Conservation (phyloP, 1,139 yeast species). For the Blastobotrys proliferans region DNA sequence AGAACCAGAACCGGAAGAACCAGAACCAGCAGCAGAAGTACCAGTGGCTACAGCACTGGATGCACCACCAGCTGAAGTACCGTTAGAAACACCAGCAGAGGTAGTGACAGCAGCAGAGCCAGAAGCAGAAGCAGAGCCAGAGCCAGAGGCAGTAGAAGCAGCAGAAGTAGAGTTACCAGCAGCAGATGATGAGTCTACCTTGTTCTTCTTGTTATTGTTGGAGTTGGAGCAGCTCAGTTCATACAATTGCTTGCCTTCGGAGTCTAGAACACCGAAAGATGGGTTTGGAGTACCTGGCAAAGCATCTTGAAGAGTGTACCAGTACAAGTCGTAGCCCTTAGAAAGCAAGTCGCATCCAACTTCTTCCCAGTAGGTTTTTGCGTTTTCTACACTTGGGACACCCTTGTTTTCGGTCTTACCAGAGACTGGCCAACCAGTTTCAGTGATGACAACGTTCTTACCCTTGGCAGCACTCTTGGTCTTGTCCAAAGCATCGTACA, state of each 20-base stretch:
- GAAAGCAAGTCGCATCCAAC: constrained; percentile 25
- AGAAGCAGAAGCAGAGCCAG: constrained; percentile 1
- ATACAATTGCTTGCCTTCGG: constrained; percentile 20
- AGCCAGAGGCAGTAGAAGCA: constrained; percentile 4
- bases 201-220: neutral
- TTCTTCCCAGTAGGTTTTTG: constrained; percentile 26
- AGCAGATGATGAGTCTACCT: constrained; percentile 7
- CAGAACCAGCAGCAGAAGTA: neutral
- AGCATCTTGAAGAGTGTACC: constrained; percentile 26
- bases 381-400: constrained; percentile 20
- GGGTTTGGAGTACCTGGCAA: constrained; percentile 20
- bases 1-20: neutral
- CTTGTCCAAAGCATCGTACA: constrained; percentile 19
- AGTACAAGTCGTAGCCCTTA: constrained; percentile 18
- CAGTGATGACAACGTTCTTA: constrained; percentile 83
- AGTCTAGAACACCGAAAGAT: constrained; percentile 23
- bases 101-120: constrained; percentile 1
- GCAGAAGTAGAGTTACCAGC: constrained; percentile 13
- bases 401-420: constrained; percentile 21
- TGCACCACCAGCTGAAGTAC: constrained; percentile 11
- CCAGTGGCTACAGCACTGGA: constrained; percentile 14
- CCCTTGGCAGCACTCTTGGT: constrained; percentile 37
- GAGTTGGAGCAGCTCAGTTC: constrained; percentile 20
- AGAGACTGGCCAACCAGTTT: constrained; percentile 61
- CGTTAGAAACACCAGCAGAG: neutral